A percentile compares a stretch with the other conserved stretches of the same genome.
Conservation (phyloP, 2,329 filamentous ascomycete species). For the Corinectria fuckeliana region DNA sequence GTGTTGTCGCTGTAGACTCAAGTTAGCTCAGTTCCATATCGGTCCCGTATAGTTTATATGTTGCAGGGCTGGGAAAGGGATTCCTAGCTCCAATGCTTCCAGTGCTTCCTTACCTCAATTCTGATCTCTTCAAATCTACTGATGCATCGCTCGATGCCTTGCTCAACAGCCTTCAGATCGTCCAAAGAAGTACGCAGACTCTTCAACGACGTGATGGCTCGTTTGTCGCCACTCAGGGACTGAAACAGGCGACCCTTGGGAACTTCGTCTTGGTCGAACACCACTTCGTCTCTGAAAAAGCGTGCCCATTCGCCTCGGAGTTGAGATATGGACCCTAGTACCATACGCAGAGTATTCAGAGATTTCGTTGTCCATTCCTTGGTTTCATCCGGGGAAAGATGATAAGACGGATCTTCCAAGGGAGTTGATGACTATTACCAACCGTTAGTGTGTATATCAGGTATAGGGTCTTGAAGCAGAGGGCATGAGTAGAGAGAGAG, state of each 20-base stretch:
- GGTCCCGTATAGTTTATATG: background rate
- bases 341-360: background rate
- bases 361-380: conserved; percentile 2
- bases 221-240: background rate
- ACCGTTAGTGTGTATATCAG: background rate
- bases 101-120: background rate
- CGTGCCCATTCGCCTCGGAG: background rate
- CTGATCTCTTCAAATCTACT: background rate
- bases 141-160: background rate
- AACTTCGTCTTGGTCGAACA: background rate
- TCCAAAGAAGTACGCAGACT: background rate
- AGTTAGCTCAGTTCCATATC: background rate
- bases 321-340: background rate
- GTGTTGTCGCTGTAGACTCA: background rate
- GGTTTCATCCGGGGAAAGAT: background rate
- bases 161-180: background rate
- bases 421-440: conserved; percentile 1
- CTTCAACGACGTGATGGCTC: background rate
- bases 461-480: background rate
- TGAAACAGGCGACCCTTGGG: conserved; percentile 12
- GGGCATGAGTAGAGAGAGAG: background rate
- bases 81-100: background rate
- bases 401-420: background rate
- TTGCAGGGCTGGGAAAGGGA: background rate
- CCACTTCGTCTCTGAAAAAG: background rate